Base-by-base conservation (phyloP, 768 basidiomycete species). In the Coprinellus micaceus region DNA sequence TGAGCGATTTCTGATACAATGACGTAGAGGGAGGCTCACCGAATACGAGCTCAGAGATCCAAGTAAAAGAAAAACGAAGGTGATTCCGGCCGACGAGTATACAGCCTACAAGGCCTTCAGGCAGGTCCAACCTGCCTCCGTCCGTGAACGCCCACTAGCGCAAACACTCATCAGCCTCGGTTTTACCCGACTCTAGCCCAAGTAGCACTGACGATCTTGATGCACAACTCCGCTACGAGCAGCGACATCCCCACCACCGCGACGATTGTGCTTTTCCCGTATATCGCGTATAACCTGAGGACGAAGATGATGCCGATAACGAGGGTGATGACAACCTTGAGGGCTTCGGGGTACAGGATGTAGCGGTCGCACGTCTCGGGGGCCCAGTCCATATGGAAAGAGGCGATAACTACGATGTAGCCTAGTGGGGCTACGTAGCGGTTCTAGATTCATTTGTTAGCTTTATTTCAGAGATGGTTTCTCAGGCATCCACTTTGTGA, bases 131-230 rank as follows among this genome's bases (percentile, higher is more conserved):
- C 29, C 65, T 66, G 1, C 62, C 67, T 4, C 72, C 73, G 60
- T 69, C 69, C 0, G 69, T 71, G 43, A 74, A 73, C 15, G 72
- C 69, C 70, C 71, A 74, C 73, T 74, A 37, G n/a, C n/a, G n/a
- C n/a, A 4, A n/a, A 47, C 11, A 19, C 26, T 6, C 3, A 3
- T 47, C 24, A 28, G 22, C 10, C 12, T 47, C 22, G 46, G 22
- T 25, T 19, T 24, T n/a, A n/a, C n/a, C n/a, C n/a, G n/a, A n/a
- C n/a, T n/a, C n/a, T n/a, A n/a, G n/a, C n/a, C n/a, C n/a, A n/a
- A n/a, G n/a, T n/a, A n/a, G n/a, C n/a, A n/a, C n/a, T n/a, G n/a
- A 75, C 74, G 28, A 73, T 73, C 58, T 74, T 75, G 10, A 72
- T 49, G 13, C 39, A 67, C 13, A 74, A 33, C 58, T 73, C 67